These are phyloP conservation scores for Globisporangium cystogenes DNA, from an alignment of 352 stramenopile species.

Conservation along the genomic window DNA sequence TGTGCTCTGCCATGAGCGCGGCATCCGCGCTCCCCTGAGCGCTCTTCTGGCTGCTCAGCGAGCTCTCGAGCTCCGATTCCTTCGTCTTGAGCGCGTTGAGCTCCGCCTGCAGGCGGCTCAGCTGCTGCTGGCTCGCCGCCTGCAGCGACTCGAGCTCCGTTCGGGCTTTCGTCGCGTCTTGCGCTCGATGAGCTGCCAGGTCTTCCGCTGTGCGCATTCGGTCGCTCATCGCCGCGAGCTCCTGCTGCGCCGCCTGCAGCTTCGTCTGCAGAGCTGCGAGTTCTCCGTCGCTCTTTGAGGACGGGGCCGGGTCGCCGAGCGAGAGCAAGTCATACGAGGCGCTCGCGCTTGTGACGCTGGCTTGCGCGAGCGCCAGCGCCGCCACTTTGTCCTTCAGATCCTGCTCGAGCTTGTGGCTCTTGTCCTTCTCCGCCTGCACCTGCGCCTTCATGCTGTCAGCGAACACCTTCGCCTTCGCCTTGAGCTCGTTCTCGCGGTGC, in stretches of 20 bases:
- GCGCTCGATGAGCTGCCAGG: slow-evolving; percentile 21
- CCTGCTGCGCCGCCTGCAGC: slow-evolving; percentile 23
- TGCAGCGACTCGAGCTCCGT: slow-evolving; percentile 36
- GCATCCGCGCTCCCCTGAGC: slow-evolving; percentile 11
- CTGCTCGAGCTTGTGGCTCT: slow-evolving; percentile 37
- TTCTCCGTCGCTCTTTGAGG: slow-evolving; percentile 22
- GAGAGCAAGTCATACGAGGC: slow-evolving; percentile 10
- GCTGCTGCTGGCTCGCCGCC: slow-evolving; percentile 28
- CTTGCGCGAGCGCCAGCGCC: slow-evolving; percentile 22
- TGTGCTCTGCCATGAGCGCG: slow-evolving; percentile 26
- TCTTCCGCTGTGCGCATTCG: slow-evolving; percentile 25
- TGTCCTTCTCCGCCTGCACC: slow-evolving; percentile 55
- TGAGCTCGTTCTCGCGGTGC: slow-evolving; percentile 57
- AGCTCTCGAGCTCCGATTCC: slow-evolving; percentile 26
- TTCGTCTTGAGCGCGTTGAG: slow-evolving; percentile 26
- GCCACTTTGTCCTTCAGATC: slow-evolving; percentile 38
- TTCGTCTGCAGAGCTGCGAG: slow-evolving; percentile 33
- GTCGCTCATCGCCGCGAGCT: slow-evolving; percentile 26
- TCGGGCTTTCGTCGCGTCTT: slow-evolving; percentile 17
- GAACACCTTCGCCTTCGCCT: slow-evolving; percentile 60
- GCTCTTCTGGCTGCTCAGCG: slow-evolving; percentile 15
- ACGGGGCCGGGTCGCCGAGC: slow-evolving; percentile 11
- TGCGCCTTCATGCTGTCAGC: slow-evolving; percentile 65
- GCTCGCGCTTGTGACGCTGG: slow-evolving; percentile 10
- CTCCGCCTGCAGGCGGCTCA: slow-evolving; percentile 29